A percentile compares a stretch with the other conserved stretches of the same genome.
Evolutionary conservation across 371 early-diverging fungal genomes (phyloP).

Genomic region (Coemansia sp.): DNA sequence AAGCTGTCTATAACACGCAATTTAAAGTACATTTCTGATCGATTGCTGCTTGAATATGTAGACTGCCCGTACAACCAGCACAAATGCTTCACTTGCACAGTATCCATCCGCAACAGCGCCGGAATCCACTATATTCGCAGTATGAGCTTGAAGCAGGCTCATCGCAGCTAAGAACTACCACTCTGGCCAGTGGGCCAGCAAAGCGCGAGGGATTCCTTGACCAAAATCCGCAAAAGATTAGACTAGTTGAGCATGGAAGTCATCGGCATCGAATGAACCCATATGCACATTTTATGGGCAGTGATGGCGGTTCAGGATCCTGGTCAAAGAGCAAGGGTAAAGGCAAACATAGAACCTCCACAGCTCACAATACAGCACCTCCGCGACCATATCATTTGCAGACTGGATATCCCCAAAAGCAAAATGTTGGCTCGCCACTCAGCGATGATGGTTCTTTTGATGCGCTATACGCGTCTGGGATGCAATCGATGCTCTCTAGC

Average conservation of each 20-base stretch:
- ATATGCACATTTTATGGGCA: neutral
- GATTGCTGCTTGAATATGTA: neutral
- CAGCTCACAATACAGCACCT: neutral
- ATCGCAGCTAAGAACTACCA: neutral
- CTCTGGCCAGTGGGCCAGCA: conserved; percentile 1
- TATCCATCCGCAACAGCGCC: conserved; percentile 1
- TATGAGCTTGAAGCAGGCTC: neutral
- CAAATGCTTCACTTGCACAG: conserved; percentile 4
- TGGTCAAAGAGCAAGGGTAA: conserved; percentile 7
- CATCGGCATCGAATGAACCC: conserved; percentile 5
- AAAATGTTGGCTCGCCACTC: neutral
- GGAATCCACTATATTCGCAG: neutral
- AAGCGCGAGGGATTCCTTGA: conserved; percentile 20
- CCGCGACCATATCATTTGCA: neutral
- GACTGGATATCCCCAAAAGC: neutral
- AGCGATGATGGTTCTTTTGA: neutral
- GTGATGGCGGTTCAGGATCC: neutral
- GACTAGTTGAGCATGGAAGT: conserved; percentile 1
- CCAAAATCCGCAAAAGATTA: conserved; percentile 10
- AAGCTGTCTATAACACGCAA: neutral
- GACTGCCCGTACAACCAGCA: conserved; percentile 6
- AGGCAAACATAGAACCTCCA: neutral
- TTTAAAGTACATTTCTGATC: neutral
- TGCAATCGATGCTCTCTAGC: conserved; percentile 12
- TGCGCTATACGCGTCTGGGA: neutral